These are phyloP conservation scores for Scytalidium lignicola DNA, from an alignment of 2,329 filamentous ascomycete species.

Conservation along the genomic window DNA sequence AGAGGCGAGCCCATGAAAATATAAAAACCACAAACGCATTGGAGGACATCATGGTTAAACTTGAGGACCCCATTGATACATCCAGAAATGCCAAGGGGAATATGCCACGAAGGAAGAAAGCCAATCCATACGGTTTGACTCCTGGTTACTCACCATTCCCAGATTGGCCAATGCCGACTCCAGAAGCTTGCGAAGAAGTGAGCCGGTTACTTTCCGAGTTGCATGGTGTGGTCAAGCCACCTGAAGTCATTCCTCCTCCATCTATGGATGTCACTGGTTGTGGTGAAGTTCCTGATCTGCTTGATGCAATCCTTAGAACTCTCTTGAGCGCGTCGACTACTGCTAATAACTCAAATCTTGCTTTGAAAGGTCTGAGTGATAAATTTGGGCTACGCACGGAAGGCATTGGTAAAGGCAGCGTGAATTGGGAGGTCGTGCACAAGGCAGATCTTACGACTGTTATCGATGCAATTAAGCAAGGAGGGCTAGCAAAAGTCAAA, in stretches of 20 bases:
- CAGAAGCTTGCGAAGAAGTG: conserved; percentile 65
- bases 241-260: conserved; percentile 63
- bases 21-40: background rate
- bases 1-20: background rate
- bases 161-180: conserved; percentile 57
- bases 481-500: conserved; percentile 68
- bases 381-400: conserved; percentile 58
- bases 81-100: conserved; percentile 4
- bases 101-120: conserved; percentile 20
- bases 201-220: conserved; percentile 56
- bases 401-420: conserved; percentile 64
- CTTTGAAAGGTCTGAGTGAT: conserved; percentile 60
- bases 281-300: conserved; percentile 49
- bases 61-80: background rate
- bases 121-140: conserved; percentile 46
- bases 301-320: conserved; percentile 50
- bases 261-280: conserved; percentile 67
- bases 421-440: conserved; percentile 70
- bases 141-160: conserved; percentile 63
- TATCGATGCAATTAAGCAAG: conserved; percentile 62
- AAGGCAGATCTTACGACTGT: conserved; percentile 53
- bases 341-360: conserved; percentile 51
- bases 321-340: conserved; percentile 47
- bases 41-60: background rate
- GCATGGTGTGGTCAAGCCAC: conserved; percentile 61